Evolutionary conservation across 2,329 filamentous ascomycete species (phyloP).

Genomic region (Fusarium musae): DNA sequence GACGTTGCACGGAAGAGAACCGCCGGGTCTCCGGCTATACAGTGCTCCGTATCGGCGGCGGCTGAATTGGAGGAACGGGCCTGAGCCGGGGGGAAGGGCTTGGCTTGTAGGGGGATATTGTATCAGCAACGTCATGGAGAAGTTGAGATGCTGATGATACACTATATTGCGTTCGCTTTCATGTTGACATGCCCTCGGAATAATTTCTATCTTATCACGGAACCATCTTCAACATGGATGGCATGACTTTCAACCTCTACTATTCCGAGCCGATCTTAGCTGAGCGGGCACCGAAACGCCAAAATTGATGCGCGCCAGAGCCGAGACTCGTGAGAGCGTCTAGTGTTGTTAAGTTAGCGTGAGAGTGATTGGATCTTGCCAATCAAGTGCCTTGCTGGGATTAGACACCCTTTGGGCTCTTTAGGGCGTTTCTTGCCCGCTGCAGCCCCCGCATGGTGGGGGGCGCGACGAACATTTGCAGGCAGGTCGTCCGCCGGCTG

Average conservation of each 20-base stretch:
- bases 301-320: not conserved
- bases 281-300: constrained; percentile 8
- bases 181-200: not conserved
- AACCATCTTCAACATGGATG: constrained; percentile 1
- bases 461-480: constrained; percentile 28
- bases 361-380: constrained; percentile 20
- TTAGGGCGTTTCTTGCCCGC: constrained; percentile 17
- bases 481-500: constrained; percentile 19
- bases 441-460: constrained; percentile 36
- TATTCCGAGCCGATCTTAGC: constrained; percentile 9
- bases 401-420: constrained; percentile 23
- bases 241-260: not conserved
- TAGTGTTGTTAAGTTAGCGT: constrained; percentile 7
- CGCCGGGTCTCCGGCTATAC: constrained; percentile 22
- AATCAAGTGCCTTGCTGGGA: constrained; percentile 31
- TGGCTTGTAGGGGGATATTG: constrained; percentile 6
- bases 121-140: not conserved
- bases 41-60: constrained; percentile 29
- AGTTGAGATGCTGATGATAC: not conserved
- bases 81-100: constrained; percentile 9
- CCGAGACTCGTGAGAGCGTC: not conserved
- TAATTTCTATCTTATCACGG: not conserved
- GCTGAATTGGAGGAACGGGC: constrained; percentile 18
- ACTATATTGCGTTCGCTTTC: not conserved
- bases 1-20: constrained; percentile 19